These are phyloP conservation scores for Herpetospermum pedunculosum DNA, from an alignment of 306 rosid genomes.

Conservation along the genomic window DNA sequence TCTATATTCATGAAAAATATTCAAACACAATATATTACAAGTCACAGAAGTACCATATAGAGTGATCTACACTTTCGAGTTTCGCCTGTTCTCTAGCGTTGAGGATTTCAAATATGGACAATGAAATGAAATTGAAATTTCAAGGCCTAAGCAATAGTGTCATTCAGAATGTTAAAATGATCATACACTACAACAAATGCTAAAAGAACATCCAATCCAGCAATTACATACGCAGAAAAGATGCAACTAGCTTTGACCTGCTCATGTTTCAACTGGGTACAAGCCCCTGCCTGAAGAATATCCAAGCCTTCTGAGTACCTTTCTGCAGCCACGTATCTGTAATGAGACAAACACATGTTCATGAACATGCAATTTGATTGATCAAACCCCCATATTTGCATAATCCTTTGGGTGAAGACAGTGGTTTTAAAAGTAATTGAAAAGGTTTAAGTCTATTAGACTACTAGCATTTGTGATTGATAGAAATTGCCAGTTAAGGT, in stretches of 20 bases:
- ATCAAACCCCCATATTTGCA: neutral
- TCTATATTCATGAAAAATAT: neutral
- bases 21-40: neutral
- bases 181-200: neutral
- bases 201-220: neutral
- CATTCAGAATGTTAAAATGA: neutral
- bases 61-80: neutral
- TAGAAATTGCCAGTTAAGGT: neutral
- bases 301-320: constrained; percentile 76
- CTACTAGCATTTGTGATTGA: neutral
- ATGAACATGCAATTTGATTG: constrained; percentile 1
- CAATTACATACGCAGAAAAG: constrained; percentile 4
- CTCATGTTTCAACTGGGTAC: constrained; percentile 57
- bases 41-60: neutral
- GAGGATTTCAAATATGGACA: neutral
- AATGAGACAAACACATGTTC: constrained; percentile 20
- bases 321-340: constrained; percentile 68
- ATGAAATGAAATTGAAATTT: neutral
- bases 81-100: neutral
- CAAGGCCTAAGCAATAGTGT: neutral
- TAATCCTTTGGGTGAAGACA: neutral
- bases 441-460: neutral
- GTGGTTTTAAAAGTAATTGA: neutral
- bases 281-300: constrained; percentile 76
- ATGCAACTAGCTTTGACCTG: constrained; percentile 43